Evolutionary conservation across 371 early-diverging fungal species (phyloP).

Genomic region (Mucor saturninus): DNA sequence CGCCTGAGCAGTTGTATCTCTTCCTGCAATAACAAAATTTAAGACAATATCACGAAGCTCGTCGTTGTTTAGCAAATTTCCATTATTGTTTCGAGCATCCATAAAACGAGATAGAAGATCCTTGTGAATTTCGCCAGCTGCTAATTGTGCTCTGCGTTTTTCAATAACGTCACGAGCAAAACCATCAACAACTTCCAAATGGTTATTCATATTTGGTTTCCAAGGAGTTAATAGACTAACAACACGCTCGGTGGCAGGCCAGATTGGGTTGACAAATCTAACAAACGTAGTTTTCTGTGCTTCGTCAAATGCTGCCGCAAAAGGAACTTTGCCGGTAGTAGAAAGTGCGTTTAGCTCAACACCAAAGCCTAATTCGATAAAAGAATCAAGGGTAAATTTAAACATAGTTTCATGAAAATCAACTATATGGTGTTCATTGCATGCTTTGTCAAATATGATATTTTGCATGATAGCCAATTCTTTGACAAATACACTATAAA

Average conservation of each 20-base stretch:
- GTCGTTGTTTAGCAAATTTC: constrained; percentile 51
- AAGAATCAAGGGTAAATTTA: constrained; percentile 63
- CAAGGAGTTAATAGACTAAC: constrained; percentile 33
- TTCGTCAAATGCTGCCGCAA: constrained; percentile 58
- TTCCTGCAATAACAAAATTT: constrained; percentile 72
- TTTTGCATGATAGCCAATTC: constrained; percentile 33
- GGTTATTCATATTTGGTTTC: constrained; percentile 44
- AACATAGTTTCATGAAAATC: constrained; percentile 67
- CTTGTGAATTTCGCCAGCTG: constrained; percentile 45
- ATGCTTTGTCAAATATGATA: constrained; percentile 37
- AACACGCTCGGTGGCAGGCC: constrained; percentile 49
- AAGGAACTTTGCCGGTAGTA: constrained; percentile 41
- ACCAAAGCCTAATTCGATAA: constrained; percentile 52
- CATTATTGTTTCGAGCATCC: constrained; percentile 58
- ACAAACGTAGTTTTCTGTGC: constrained; percentile 45
- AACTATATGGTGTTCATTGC: constrained; percentile 33
- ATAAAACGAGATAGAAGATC: constrained; percentile 71
- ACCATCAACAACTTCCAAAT: constrained; percentile 48
- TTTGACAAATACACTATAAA: constrained; percentile 38
- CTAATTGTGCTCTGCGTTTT: constrained; percentile 45
- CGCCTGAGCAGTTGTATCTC: constrained; percentile 78
- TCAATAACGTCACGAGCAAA: constrained; percentile 56
- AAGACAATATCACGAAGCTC: constrained; percentile 69
- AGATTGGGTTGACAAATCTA: constrained; percentile 58
- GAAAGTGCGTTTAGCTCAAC: constrained; percentile 51